A percentile compares a stretch with the other conserved stretches of the same genome.
These are phyloP conservation scores for Amanita rimosa DNA, from an alignment of 768 basidiomycete genomes.

Conservation along the genomic window DNA sequence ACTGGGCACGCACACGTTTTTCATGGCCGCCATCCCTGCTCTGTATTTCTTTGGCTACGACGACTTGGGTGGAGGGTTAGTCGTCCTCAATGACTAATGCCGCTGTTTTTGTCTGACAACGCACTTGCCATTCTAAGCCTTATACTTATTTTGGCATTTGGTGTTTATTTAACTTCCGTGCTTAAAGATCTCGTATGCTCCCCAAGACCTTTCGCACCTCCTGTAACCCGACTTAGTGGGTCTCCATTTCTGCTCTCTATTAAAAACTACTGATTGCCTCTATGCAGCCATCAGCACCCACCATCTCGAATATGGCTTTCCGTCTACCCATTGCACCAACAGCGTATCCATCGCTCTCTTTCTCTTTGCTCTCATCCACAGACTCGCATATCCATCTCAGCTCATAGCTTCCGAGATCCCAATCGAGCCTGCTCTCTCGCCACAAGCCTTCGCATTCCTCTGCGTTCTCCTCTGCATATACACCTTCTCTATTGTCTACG, in stretches of 20 bases:
- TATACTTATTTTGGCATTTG: slow-evolving; percentile 49
- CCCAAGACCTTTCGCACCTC: slow-evolving; percentile 84
- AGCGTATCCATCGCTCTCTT: slow-evolving; percentile 83
- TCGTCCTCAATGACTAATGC: slow-evolving; percentile 4
- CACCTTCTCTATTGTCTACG: slow-evolving; percentile 62
- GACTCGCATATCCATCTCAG: slow-evolving; percentile 27
- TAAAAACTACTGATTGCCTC: background rate
- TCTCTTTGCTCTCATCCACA: slow-evolving; percentile 48
- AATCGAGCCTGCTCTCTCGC: slow-evolving; percentile 29
- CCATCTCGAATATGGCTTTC: slow-evolving; percentile 91
- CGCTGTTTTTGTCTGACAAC: background rate
- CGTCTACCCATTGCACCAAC: slow-evolving; percentile 92
- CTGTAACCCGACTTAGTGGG: slow-evolving; percentile 82
- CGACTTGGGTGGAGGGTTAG: slow-evolving; percentile 65
- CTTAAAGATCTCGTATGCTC: slow-evolving; percentile 85
- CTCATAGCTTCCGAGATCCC: slow-evolving; percentile 8
- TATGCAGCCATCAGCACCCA: slow-evolving; percentile 59
- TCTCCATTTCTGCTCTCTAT: background rate
- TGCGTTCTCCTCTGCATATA: slow-evolving; percentile 43
- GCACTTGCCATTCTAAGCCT: background rate
- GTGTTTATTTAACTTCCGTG: slow-evolving; percentile 82
- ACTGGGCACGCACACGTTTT: slow-evolving; percentile 83
- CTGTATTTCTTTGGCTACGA: slow-evolving; percentile 83
- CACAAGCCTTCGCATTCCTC: slow-evolving; percentile 27
- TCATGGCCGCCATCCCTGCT: slow-evolving; percentile 80